Base-by-base conservation (phyloP, 176 grass and related monocot genomes). In the Oryza longistaminata region DNA sequence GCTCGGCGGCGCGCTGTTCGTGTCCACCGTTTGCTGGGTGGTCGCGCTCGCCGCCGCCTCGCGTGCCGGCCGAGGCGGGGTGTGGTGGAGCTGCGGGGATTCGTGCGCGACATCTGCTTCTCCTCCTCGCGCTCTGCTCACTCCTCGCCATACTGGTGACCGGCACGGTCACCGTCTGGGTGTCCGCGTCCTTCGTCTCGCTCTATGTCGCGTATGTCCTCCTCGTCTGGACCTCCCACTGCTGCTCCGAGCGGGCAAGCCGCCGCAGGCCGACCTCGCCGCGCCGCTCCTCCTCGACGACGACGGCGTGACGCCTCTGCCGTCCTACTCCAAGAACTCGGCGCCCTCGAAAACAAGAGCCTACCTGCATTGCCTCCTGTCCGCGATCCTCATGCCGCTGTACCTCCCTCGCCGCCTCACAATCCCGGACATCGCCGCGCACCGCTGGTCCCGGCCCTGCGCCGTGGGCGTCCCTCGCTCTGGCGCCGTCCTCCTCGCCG, bases 351-450 rank as follows among this genome's bases (percentile, higher is more conserved):
- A 24, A 0, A 4, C 24, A 0, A 72, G 22, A 9, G n/a, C n/a
- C 21, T 48, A 17, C 6, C 60, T 93, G 19, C 77, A 72, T 46
- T 77, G 60, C 49, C 4, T 91, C 26, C 4, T 91, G 6, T 26
- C 34, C 52, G 60, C 78, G 22, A 29, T 91, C 7, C 72, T 81
- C 82, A 88, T 97, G 81, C 95, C 95, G 81, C 86, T 97, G 1
- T 93, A 92, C 81, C 81, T 97, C 6, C 95, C 95, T 21, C 90
- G 95, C 48, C 87, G 90, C 4, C 90, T 97, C 26, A 97, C 92
- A 5, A 97, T 97, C 50, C 95, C 95, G 4, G 92, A 97, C 68
- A 90, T 97, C 68, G 85, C 95, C 11, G 81, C 67, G 26, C 86
- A 91, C 88, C 82, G 92, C 15, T 94, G 88, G 92, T 81, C 66